Conservation (phyloP, 345 rosid species). For the Aegle marmelos region DNA sequence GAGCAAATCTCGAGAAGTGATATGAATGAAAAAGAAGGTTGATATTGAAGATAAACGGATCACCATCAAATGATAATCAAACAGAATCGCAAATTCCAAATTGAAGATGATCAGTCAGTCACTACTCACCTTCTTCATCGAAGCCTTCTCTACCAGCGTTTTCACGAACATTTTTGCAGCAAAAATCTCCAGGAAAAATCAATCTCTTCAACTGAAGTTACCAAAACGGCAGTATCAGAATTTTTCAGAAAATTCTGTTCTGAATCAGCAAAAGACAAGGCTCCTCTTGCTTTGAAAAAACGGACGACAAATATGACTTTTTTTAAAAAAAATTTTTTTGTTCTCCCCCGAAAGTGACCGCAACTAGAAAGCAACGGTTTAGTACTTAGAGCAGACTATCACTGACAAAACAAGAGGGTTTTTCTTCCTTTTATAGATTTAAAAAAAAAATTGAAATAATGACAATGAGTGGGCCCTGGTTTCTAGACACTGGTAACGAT, state of each 20-base stretch:
- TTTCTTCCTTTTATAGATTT: background rate
- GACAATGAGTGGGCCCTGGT: background rate
- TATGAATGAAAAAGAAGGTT: background rate
- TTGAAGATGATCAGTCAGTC: background rate
- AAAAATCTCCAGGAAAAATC: no score
- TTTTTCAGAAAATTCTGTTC: background rate
- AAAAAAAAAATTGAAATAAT: no score
- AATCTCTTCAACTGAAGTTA: background rate
- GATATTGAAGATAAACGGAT: background rate
- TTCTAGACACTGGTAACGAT: background rate
- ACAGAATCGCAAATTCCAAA: background rate
- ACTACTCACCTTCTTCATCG: constrained; percentile 23
- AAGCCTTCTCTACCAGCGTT: constrained; percentile 72
- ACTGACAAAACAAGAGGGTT: constrained; percentile 13
- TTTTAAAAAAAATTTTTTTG: no score
- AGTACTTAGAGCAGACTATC: constrained; percentile 1
- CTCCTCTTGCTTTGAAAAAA: constrained; percentile 22
- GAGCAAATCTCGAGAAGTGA: no score
- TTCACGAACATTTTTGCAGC: constrained; percentile 44
- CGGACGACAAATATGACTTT: constrained; percentile 11
- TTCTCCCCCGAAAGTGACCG: no score
- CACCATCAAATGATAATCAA: no score
- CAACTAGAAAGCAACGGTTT: constrained; percentile 17
- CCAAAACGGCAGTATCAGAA: background rate
- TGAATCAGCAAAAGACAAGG: constrained; percentile 1